Conservation (phyloP, 768 basidiomycete species). For the Pisolithus albus region DNA sequence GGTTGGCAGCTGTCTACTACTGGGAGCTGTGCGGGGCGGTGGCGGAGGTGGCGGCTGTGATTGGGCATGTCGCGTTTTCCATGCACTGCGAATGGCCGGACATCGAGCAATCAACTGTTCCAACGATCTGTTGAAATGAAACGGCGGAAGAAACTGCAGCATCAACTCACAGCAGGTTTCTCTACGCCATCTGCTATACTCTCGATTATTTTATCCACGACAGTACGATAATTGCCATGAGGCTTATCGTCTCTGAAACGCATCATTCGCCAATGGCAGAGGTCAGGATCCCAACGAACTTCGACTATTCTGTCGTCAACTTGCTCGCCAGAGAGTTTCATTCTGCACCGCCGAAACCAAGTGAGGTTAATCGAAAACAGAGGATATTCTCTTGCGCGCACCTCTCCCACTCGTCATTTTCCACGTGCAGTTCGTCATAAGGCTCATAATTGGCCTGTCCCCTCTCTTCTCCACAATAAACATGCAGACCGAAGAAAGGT, state of each 20-base stretch:
- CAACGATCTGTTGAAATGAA: slow-evolving; percentile 7
- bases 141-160: slow-evolving; percentile 2
- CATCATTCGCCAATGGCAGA: slow-evolving; percentile 79
- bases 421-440: slow-evolving; percentile 80
- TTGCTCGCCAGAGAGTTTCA: slow-evolving; percentile 81
- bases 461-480: slow-evolving; percentile 69
- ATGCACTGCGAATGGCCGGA: slow-evolving; percentile 57
- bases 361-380: neutral
- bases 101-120: slow-evolving; percentile 63
- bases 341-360: slow-evolving; percentile 39
- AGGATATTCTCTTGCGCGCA: slow-evolving; percentile 34
- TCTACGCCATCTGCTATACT: slow-evolving; percentile 95
- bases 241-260: slow-evolving; percentile 93
- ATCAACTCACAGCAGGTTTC: slow-evolving; percentile 64
- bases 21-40: slow-evolving; percentile 13
- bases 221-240: slow-evolving; percentile 77
- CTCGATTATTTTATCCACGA: slow-evolving; percentile 83
- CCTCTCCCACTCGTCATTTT: slow-evolving; percentile 91
- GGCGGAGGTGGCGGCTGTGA: slow-evolving; percentile 24
- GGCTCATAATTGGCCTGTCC: slow-evolving; percentile 61
- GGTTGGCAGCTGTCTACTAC: slow-evolving; percentile 21
- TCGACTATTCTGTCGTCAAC: slow-evolving; percentile 92
- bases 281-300: slow-evolving; percentile 77
- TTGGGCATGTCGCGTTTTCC: slow-evolving; percentile 60
- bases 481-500: slow-evolving; percentile 77